These are phyloP conservation scores for Athelia sp. DNA, from an alignment of 1,284 basidiomycete genomes.

Conservation along the genomic window DNA sequence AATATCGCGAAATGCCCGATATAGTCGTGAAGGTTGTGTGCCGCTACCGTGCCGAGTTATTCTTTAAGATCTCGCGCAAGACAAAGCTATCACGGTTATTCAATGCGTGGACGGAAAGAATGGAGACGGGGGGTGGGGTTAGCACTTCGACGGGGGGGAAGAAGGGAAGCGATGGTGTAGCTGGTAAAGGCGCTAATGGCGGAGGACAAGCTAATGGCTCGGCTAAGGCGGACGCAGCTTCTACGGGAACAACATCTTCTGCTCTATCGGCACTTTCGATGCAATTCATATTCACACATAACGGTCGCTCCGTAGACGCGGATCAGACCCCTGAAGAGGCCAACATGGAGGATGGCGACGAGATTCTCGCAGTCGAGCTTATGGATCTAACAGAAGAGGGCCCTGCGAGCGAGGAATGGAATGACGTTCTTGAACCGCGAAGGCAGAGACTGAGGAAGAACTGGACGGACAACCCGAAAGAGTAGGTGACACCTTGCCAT, in stretches of 20 bases:
- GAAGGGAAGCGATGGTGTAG: slow-evolving; percentile 20
- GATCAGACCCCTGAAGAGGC: slow-evolving; percentile 81
- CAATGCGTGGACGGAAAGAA: slow-evolving; percentile 81
- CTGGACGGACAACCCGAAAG: slow-evolving; percentile 67
- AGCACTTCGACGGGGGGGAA: slow-evolving; percentile 27
- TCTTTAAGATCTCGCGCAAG: slow-evolving; percentile 85
- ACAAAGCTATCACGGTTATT: slow-evolving; percentile 76
- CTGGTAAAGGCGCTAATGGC: slow-evolving; percentile 10
- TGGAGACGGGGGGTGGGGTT: slow-evolving; percentile 43
- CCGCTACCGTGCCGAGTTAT: slow-evolving; percentile 80
- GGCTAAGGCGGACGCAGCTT: slow-evolving; percentile 39
- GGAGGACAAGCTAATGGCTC: slow-evolving; percentile 39
- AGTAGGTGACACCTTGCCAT: slow-evolving; percentile 42
- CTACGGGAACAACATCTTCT: slow-evolving; percentile 16
- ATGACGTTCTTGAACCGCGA: slow-evolving; percentile 54
- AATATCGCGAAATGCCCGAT: slow-evolving; percentile 74
- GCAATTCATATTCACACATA: slow-evolving; percentile 79
- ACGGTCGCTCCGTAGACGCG: slow-evolving; percentile 66
- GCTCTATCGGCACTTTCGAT: slow-evolving; percentile 32
- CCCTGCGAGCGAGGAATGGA: slow-evolving; percentile 53
- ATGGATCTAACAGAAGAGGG: slow-evolving; percentile 76
- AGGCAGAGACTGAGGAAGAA: slow-evolving; percentile 69
- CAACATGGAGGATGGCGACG: slow-evolving; percentile 78
- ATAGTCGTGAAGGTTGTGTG: slow-evolving; percentile 82
- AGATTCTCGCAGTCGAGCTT: slow-evolving; percentile 79